phyloP scores from a whole-genome alignment of 1,284 basidiomycete species.

The Ceratobasidium sp. region DNA sequence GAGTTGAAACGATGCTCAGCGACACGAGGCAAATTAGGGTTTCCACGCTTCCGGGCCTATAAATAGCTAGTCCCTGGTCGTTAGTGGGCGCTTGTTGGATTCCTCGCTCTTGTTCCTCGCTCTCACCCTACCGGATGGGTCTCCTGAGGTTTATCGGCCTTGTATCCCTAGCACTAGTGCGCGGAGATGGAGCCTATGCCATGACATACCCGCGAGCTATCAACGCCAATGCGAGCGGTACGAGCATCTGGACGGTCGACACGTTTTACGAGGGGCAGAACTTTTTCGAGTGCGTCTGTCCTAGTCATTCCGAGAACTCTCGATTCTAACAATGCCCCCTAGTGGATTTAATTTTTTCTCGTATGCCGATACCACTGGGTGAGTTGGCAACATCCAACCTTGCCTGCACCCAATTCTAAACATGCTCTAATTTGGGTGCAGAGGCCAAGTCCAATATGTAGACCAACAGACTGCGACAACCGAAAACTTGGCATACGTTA shows the following conservation, averaged over 20 bases:
- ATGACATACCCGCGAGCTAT: background rate
- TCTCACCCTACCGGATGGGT: background rate
- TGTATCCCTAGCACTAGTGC: background rate
- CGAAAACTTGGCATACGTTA: slow-evolving; percentile 46
- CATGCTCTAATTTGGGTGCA: slow-evolving; percentile 1
- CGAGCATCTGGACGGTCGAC: slow-evolving; percentile 46
- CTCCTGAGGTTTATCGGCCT: background rate
- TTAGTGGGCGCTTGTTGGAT: background rate
- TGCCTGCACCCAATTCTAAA: too few species aligned
- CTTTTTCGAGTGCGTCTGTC: slow-evolving; percentile 48
- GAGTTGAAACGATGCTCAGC: background rate
- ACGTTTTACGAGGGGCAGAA: slow-evolving; percentile 44
- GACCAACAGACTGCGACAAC: slow-evolving; percentile 36
- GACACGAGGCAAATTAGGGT: slow-evolving; percentile 22
- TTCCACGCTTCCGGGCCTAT: slow-evolving; percentile 7
- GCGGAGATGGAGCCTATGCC: background rate
- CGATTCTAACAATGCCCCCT: background rate
- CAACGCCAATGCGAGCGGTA: background rate
- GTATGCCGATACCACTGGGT: slow-evolving; percentile 14
- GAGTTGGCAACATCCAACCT: background rate
- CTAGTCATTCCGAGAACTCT: background rate
- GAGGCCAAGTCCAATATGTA: slow-evolving; percentile 47
- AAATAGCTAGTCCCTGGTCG: background rate
- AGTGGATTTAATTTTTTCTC: slow-evolving; percentile 28
- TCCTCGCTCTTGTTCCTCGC: background rate